Base-by-base conservation (phyloP, 768 basidiomycete genomes). In the Asterophora lycoperdoides region DNA sequence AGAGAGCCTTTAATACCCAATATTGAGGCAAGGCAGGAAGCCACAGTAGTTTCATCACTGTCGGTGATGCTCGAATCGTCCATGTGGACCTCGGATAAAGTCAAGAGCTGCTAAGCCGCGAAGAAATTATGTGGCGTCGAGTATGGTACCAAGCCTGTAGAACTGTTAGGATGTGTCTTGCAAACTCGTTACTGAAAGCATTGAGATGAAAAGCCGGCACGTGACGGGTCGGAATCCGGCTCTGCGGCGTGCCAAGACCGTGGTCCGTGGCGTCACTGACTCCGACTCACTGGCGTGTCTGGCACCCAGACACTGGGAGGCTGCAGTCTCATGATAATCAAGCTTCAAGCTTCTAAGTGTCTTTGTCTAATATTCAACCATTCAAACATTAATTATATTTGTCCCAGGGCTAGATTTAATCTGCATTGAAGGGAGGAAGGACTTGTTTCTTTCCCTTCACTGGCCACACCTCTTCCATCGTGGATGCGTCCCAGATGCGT, bases 401-500 rank as follows among this genome's bases (percentile, higher is more conserved):
- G n/a, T n/a, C n/a, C n/a, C n/a, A n/a, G n/a, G n/a, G n/a, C n/a
- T n/a, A 23, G 6, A 23, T 35, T 50, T 35, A 75, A 37, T 76
- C 73, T 2, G 71, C 64, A 62, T 86, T 87, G 41, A 86, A 64
- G 5, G 78, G 75, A n/a, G 85, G 83, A 56, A 80, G 68, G 9
- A 52, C 54, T 55, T 78, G 76, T 46, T 68, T 75, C 55, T 72
- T 74, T 20, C 83, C 81, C 48, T 78, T 74, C 32, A 79, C 61
- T n/a, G 86, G 86, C 84, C 84, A 89, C 2, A 83, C 64, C 60
- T 88, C 83, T 29, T 71, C 74, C 83, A 88, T 80, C 4, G 75
- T 79, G 19, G 70, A 66, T 0, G 86, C 84, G 41, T 80, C 75
- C 83, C 84, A 87, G 41, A 87, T 68, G 49, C 83, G 73, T n/a